These are phyloP conservation scores for Pythium dissimile DNA, from an alignment of 352 stramenopile species.

Conservation along the genomic window DNA sequence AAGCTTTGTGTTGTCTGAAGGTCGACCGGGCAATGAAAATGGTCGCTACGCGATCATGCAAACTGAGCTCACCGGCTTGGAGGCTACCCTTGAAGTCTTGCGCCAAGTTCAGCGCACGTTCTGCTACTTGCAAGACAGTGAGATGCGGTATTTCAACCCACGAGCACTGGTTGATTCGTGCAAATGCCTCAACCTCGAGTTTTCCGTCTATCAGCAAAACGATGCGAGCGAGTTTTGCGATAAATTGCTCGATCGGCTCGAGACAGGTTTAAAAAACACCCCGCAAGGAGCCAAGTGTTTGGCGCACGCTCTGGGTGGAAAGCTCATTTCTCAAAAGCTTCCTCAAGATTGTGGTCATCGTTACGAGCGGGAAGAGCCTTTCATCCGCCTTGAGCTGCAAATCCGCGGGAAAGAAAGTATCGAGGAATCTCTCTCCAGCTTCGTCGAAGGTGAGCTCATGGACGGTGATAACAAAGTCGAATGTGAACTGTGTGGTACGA, in stretches of 20 bases:
- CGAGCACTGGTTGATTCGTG: constrained; percentile 89
- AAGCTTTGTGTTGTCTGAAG: constrained; percentile 89
- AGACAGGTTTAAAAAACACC: constrained; percentile 93
- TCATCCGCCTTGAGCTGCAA: constrained; percentile 97
- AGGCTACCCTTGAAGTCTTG: constrained; percentile 86
- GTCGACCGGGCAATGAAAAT: constrained; percentile 94
- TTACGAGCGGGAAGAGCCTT: constrained; percentile 96
- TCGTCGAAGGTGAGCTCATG: constrained; percentile 99
- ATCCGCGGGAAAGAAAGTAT: constrained; percentile 98
- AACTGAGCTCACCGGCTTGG: constrained; percentile 65
- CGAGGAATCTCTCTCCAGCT: constrained; percentile 94
- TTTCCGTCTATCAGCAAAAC: constrained; percentile 99
- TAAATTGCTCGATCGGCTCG: constrained; percentile 98
- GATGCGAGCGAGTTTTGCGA: constrained; percentile 99
- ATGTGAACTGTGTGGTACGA: constrained; percentile 97
- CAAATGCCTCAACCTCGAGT: constrained; percentile 88
- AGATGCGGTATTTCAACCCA: constrained; percentile 84
- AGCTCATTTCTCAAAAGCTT: constrained; percentile 88
- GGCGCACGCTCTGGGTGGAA: constrained; percentile 69
- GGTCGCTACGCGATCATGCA: constrained; percentile 90
- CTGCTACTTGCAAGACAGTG: constrained; percentile 82
- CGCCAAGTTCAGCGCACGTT: constrained; percentile 89
- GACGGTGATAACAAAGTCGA: constrained; percentile 98
- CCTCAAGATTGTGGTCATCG: constrained; percentile 88
- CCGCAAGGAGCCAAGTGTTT: constrained; percentile 78